phyloP scores from a whole-genome alignment of 768 basidiomycete genomes.

The Punctularia strigosozonata region DNA sequence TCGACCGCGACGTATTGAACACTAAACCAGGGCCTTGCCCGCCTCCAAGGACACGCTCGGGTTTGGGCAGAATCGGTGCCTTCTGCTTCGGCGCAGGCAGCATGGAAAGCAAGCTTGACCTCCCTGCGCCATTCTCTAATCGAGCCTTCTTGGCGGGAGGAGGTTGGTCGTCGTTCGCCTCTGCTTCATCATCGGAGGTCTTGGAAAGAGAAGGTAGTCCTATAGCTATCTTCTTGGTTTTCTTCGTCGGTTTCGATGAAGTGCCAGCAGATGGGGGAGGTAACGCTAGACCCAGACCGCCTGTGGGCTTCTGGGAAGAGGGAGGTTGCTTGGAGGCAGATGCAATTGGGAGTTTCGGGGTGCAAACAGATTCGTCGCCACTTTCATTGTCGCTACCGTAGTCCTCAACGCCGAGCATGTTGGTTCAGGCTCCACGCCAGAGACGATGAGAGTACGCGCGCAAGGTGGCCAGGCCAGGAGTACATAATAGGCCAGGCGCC shows the following conservation, averaged over 20 bases:
- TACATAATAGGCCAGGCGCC: neutral
- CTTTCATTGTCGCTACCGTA: slow-evolving; percentile 63
- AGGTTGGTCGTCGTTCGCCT: slow-evolving; percentile 23
- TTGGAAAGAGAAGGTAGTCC: slow-evolving; percentile 37
- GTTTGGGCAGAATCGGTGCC: slow-evolving; percentile 23
- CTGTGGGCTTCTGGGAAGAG: slow-evolving; percentile 18
- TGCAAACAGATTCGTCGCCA: slow-evolving; percentile 26
- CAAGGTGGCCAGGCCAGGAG: neutral
- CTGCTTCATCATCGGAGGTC: slow-evolving; percentile 24
- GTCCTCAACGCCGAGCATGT: slow-evolving; percentile 66
- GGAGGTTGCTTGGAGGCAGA: slow-evolving; percentile 9
- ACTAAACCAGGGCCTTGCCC: slow-evolving; percentile 51
- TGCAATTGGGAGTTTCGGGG: neutral
- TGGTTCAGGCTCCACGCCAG: no score
- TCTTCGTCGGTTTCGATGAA: slow-evolving; percentile 23
- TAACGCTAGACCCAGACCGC: slow-evolving; percentile 22
- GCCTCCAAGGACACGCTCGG: slow-evolving; percentile 52
- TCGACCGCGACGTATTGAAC: slow-evolving; percentile 29
- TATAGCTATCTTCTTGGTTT: slow-evolving; percentile 52
- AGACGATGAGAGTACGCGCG: neutral
- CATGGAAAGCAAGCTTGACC: slow-evolving; percentile 58
- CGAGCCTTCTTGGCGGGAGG: slow-evolving; percentile 52
- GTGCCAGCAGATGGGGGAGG: slow-evolving; percentile 12
- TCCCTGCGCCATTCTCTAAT: slow-evolving; percentile 40
- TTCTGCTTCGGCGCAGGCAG: slow-evolving; percentile 63